These are phyloP conservation scores for Populus tomentosa DNA, from an alignment of 441 rosid species.

Conservation along the genomic window DNA sequence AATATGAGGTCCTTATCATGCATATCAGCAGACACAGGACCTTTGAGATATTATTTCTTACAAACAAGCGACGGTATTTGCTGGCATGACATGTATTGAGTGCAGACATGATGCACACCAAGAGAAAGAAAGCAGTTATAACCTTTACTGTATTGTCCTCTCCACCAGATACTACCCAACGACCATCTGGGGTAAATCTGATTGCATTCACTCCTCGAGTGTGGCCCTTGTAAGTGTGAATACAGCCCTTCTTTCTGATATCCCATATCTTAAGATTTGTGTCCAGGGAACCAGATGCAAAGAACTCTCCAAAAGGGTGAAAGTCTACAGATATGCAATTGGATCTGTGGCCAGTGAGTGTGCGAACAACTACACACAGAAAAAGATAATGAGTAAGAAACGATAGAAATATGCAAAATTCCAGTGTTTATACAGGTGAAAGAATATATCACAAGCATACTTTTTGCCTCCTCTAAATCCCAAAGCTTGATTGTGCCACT, in stretches of 20 bases:
- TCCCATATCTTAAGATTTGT: slow-evolving; percentile 99
- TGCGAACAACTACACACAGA: slow-evolving; percentile 67
- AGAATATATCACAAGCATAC: slow-evolving; percentile 40
- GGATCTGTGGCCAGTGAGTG: slow-evolving; percentile 94
- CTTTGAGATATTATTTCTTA: background rate
- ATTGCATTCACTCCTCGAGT: slow-evolving; percentile 95
- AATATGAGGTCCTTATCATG: background rate
- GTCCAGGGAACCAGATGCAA: slow-evolving; percentile 95
- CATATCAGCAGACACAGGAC: background rate
- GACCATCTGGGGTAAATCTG: slow-evolving; percentile 98
- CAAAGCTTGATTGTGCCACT: slow-evolving; percentile 98
- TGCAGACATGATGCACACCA: background rate
- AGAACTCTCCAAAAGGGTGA: slow-evolving; percentile 99
- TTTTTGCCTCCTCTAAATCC: slow-evolving; percentile 98
- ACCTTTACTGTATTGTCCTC: slow-evolving; percentile 98
- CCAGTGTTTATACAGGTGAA: background rate
- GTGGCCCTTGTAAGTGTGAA: slow-evolving; percentile 98
- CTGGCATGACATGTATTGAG: background rate
- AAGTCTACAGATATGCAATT: slow-evolving; percentile 94
- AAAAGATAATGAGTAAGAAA: slow-evolving; percentile 9
- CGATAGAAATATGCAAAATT: background rate
- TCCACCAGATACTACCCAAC: slow-evolving; percentile 99
- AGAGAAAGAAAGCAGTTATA: slow-evolving; percentile 20
- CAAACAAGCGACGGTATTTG: background rate
- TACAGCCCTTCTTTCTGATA: slow-evolving; percentile 95